Conservation (phyloP, 1,284 basidiomycete genomes). For the Cystobasidium slooffiae region DNA sequence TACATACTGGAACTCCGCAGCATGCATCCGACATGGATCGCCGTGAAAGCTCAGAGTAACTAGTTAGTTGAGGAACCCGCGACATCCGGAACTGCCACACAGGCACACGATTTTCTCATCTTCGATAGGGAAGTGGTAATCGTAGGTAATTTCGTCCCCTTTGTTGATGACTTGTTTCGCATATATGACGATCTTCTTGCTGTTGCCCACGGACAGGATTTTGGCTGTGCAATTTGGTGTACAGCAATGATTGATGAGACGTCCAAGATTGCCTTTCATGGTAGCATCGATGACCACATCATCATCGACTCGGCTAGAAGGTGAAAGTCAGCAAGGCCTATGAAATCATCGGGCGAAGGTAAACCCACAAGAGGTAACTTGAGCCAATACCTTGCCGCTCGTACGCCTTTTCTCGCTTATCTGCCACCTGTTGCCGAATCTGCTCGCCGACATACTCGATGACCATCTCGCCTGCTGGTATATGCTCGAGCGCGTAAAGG, state of each 20-base stretch:
- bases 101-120: conserved; percentile 67
- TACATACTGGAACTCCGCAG: no score
- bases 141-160: conserved; percentile 92
- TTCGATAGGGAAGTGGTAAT: conserved; percentile 92
- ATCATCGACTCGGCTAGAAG: conserved; percentile 57
- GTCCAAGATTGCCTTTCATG: conserved; percentile 61
- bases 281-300: conserved; percentile 55
- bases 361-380: conserved; percentile 77
- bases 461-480: conserved; percentile 95
- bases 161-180: conserved; percentile 92
- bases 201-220: conserved; percentile 96
- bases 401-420: conserved; percentile 95
- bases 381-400: conserved; percentile 93
- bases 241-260: conserved; percentile 95
- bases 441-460: conserved; percentile 99
- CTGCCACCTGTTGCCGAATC: conserved; percentile 90
- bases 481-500: conserved; percentile 91
- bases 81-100: conserved; percentile 58
- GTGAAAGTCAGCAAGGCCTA: conserved; percentile 62
- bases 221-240: conserved; percentile 97
- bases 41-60: neutral
- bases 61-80: conserved; percentile 47
- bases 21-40: no score
- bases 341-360: conserved; percentile 76
- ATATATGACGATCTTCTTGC: conserved; percentile 99